Evolutionary conservation across 2,329 filamentous ascomycete genomes (phyloP).

Genomic region (Aspergillus sp.): DNA sequence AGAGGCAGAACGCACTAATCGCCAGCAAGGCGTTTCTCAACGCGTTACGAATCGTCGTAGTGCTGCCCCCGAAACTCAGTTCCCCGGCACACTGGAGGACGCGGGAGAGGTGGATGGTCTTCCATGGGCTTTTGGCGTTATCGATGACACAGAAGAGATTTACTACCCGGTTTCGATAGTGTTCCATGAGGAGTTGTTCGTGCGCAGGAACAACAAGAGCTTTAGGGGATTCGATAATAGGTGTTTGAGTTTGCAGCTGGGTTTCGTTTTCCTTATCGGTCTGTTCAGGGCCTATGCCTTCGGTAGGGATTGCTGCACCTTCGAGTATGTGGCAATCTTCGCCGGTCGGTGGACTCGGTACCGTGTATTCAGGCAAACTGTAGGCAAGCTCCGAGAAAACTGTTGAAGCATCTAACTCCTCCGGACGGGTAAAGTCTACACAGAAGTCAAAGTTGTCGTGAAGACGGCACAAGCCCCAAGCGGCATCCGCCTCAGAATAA

Average conservation of each 20-base stretch:
- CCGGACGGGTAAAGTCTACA: not conserved
- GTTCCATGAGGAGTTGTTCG: slow-evolving; percentile 9
- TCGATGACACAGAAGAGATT: slow-evolving; percentile 9
- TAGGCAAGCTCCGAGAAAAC: not conserved
- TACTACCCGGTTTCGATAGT: slow-evolving; percentile 6
- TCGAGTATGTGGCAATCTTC: not conserved
- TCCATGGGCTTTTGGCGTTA: slow-evolving; percentile 11
- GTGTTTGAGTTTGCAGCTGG: not conserved
- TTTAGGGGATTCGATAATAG: not conserved
- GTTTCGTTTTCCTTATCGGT: not conserved
- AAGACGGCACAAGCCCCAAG: not conserved
- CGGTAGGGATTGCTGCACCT: not conserved
- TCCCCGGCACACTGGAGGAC: slow-evolving; percentile 8
- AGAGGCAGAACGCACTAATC: slow-evolving; percentile 11
- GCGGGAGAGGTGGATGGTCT: slow-evolving; percentile 7
- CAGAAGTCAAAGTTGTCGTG: not conserved
- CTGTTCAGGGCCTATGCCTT: not conserved
- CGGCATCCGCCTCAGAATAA: not conserved
- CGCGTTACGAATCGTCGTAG: slow-evolving; percentile 2
- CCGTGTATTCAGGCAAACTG: not conserved
- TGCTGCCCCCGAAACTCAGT: slow-evolving; percentile 1
- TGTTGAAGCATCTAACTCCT: not conserved
- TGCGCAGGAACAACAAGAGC: not conserved
- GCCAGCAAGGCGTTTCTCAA: slow-evolving; percentile 6
- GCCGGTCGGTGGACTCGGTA: not conserved